Conservation (phyloP, 345 rosid genomes). For the Cardamine chenopodiifolia region DNA sequence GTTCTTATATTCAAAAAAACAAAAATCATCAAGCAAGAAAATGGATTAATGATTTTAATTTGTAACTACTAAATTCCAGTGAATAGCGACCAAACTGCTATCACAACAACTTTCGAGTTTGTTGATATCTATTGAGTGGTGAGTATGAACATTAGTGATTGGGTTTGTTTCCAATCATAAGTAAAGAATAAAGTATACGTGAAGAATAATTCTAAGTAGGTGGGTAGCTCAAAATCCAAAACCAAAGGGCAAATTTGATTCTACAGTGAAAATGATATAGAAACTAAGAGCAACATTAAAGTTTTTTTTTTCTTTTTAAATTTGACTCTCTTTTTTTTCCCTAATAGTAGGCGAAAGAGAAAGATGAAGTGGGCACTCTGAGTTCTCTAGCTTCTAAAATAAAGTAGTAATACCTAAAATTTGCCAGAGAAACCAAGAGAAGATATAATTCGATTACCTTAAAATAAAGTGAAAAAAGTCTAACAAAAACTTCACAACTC, state of each 20-base stretch:
- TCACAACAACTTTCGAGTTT: constrained; percentile 30
- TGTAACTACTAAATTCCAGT: background rate
- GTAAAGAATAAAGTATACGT: constrained; percentile 45
- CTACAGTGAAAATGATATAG: constrained; percentile 37
- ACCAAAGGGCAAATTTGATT: constrained; percentile 30
- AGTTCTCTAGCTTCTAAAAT: constrained; percentile 34
- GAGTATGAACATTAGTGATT: constrained; percentile 32
- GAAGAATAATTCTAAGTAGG: constrained; percentile 47
- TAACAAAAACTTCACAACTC: constrained; percentile 15
- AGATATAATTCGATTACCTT: constrained; percentile 9
- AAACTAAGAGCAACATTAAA: constrained; percentile 17
- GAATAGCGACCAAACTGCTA: constrained; percentile 26
- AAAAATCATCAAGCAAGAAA: no score
- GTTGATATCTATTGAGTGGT: constrained; percentile 34
- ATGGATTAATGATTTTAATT: background rate
- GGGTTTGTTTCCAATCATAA: constrained; percentile 34
- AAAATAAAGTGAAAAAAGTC: background rate
- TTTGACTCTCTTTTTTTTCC: constrained; percentile 25
- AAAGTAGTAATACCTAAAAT: constrained; percentile 19
- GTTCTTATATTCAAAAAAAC: no score
- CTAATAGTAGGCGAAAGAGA: constrained; percentile 32
- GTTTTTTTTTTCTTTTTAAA: constrained; percentile 8
- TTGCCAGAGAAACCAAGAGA: constrained; percentile 5
- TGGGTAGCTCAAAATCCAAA: constrained; percentile 26
- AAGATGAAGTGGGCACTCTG: constrained; percentile 41